Conservation (phyloP, 805 yeast genomes). For the Isabelozyma rhagii region DNA sequence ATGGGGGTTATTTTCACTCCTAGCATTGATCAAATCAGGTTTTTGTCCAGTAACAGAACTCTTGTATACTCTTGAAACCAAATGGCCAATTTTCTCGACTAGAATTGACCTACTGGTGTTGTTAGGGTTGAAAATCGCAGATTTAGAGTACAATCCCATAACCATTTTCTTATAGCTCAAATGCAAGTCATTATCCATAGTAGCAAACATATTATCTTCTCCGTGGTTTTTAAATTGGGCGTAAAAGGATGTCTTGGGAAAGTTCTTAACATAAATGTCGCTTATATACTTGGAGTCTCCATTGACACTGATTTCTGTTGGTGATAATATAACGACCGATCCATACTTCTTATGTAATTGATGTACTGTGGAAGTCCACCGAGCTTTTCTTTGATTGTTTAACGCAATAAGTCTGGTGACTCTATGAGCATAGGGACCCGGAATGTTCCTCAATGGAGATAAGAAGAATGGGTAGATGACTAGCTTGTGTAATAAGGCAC, state of each 20-base stretch:
- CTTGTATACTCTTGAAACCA: constrained; percentile 22
- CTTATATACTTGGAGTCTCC: constrained; percentile 47
- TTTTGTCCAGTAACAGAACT: constrained; percentile 26
- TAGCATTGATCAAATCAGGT: constrained; percentile 35
- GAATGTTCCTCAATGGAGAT: constrained; percentile 49
- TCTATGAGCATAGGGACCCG: constrained; percentile 58
- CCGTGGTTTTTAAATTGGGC: constrained; percentile 59
- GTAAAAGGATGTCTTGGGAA: constrained; percentile 58
- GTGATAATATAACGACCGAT: constrained; percentile 58
- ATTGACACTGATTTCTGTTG: constrained; percentile 58
- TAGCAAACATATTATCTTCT: constrained; percentile 54
- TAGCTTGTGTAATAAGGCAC: constrained; percentile 21
- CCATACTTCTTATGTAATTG: constrained; percentile 56
- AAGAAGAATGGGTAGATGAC: constrained; percentile 45
- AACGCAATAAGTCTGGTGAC: constrained; percentile 35
- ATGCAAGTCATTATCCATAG: constrained; percentile 49
- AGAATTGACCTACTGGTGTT: constrained; percentile 24
- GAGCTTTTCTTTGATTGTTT: constrained; percentile 43
- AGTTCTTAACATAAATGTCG: constrained; percentile 54
- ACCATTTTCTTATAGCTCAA: constrained; percentile 31
- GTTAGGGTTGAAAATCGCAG: constrained; percentile 26
- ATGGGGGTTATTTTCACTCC: constrained; percentile 25
- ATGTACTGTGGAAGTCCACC: constrained; percentile 41
- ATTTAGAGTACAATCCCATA: constrained; percentile 30
- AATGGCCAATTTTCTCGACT: constrained; percentile 21